A percentile compares a stretch with the other conserved stretches of the same genome.
phyloP scores from a whole-genome alignment of 176 grass and related monocot genomes.

The Aegilops tauschii region DNA sequence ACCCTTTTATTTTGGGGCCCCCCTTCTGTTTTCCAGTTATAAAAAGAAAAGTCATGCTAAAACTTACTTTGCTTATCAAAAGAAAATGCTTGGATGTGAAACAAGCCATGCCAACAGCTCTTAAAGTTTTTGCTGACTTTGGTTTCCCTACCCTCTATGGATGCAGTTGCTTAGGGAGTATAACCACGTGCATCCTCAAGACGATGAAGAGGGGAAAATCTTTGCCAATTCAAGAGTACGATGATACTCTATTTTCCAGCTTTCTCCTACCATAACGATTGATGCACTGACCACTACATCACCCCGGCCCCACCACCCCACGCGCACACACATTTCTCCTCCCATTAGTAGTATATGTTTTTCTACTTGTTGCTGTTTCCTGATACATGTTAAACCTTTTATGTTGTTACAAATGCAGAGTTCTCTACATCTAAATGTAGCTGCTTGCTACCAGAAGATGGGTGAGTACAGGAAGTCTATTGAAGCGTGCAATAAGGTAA shows the following conservation, averaged over 20 bases:
- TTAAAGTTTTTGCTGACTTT: neutral
- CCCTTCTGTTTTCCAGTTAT: neutral
- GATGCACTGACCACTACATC: neutral
- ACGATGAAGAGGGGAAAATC: conserved; percentile 93
- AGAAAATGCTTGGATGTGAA: neutral
- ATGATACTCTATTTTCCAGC: conserved; percentile 9
- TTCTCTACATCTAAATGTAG: conserved; percentile 88
- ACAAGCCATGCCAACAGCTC: neutral
- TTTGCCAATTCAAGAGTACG: conserved; percentile 96
- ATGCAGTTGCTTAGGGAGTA: conserved; percentile 88
- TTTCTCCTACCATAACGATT: neutral
- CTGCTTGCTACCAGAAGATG: conserved; percentile 91
- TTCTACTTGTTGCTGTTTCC: conserved; percentile 2
- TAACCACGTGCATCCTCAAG: conserved; percentile 95
- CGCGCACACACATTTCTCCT: neutral
- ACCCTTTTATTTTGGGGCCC: neutral
- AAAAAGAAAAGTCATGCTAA: neutral
- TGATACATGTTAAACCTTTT: conserved; percentile 26
- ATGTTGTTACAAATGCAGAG: conserved; percentile 54
- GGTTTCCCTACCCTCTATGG: conserved; percentile 14
- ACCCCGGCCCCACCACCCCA: neutral
- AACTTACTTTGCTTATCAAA: conserved; percentile 6
- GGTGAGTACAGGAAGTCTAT: conserved; percentile 83
- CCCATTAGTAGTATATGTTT: neutral
- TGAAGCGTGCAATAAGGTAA: conserved; percentile 93